Percentiles rank a stretch among this genome's conserved stretches.
Evolutionary conservation across 2,329 filamentous ascomycete genomes (phyloP).

Genomic region (Mycosphaerella sp.): DNA sequence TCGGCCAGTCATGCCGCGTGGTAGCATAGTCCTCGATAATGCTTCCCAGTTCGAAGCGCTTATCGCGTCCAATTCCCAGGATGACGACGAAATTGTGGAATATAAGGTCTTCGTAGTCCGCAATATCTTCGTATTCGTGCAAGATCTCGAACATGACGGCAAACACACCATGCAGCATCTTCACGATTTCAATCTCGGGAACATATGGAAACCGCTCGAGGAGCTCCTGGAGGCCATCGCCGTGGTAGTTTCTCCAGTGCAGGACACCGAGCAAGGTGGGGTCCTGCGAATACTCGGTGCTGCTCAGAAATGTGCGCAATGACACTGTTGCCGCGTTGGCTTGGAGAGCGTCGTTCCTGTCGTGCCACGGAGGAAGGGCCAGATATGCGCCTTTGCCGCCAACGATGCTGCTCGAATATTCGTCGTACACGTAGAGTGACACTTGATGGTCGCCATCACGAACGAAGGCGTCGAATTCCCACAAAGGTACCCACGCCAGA

Average conservation of each 20-base stretch:
- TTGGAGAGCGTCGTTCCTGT: constrained; percentile 65
- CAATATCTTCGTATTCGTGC: constrained; percentile 82
- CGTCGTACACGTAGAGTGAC: constrained; percentile 84
- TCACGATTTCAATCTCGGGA: constrained; percentile 95
- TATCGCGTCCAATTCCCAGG: constrained; percentile 86
- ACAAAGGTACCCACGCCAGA: constrained; percentile 85
- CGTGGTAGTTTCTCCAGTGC: constrained; percentile 59
- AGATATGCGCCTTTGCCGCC: constrained; percentile 80
- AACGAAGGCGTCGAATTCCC: constrained; percentile 86
- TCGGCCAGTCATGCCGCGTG: constrained; percentile 84
- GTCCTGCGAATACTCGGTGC: constrained; percentile 91
- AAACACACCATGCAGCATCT: constrained; percentile 81
- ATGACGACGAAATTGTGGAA: constrained; percentile 88
- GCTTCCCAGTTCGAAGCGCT: constrained; percentile 84
- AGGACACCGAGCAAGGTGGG: constrained; percentile 75
- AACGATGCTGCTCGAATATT: constrained; percentile 70
- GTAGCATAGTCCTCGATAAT: constrained; percentile 89
- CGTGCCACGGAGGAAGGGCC: constrained; percentile 69
- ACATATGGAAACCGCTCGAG: constrained; percentile 85
- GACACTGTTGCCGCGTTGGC: constrained; percentile 67
- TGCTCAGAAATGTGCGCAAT: constrained; percentile 82
- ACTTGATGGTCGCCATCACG: constrained; percentile 76
- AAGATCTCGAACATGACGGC: constrained; percentile 87
- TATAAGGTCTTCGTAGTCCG: constrained; percentile 86
- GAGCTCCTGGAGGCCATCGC: constrained; percentile 64